A percentile compares a stretch with the other conserved stretches of the same genome.
phyloP scores from a whole-genome alignment of 2,329 filamentous ascomycete species.

The Aspergillus tamarii region DNA sequence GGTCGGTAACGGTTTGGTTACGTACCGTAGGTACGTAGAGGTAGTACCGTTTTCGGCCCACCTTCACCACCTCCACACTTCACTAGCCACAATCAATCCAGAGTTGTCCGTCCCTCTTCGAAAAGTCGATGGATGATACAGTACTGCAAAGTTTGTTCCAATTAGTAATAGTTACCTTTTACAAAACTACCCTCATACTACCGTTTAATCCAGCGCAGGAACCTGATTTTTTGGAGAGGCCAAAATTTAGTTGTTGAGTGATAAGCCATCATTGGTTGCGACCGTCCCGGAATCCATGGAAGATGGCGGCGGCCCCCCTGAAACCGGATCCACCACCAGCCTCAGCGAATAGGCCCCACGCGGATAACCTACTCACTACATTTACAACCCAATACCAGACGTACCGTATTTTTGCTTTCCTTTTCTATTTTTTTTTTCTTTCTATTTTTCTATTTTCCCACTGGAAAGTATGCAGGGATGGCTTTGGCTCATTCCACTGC shows the following conservation, averaged over 20 bases:
- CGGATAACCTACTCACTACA: conserved; percentile 1
- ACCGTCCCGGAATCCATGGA: conserved; percentile 10
- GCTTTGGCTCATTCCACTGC: conserved; percentile 22
- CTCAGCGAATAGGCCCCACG: conserved; percentile 5
- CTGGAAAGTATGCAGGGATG: conserved; percentile 34
- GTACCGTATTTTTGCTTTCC: background rate
- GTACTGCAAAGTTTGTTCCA: background rate
- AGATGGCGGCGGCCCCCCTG: conserved; percentile 30
- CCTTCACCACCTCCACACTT: background rate
- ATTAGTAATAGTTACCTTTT: background rate
- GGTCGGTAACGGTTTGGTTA: conserved; percentile 4
- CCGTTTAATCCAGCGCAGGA: background rate
- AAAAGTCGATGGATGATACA: background rate
- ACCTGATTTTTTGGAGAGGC: background rate
- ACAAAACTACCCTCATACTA: background rate
- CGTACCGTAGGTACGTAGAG: conserved; percentile 12
- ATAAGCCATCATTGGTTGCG: conserved; percentile 3
- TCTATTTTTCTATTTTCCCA: background rate
- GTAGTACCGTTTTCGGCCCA: conserved; percentile 12
- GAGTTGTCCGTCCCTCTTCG: background rate
- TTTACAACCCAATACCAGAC: background rate
- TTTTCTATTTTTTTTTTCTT: background rate
- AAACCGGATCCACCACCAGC: conserved; percentile 30
- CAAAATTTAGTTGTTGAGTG: background rate
- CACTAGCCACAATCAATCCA: background rate